Conservation (phyloP, 352 stramenopile genomes). For the Phytophthora uliginosa region DNA sequence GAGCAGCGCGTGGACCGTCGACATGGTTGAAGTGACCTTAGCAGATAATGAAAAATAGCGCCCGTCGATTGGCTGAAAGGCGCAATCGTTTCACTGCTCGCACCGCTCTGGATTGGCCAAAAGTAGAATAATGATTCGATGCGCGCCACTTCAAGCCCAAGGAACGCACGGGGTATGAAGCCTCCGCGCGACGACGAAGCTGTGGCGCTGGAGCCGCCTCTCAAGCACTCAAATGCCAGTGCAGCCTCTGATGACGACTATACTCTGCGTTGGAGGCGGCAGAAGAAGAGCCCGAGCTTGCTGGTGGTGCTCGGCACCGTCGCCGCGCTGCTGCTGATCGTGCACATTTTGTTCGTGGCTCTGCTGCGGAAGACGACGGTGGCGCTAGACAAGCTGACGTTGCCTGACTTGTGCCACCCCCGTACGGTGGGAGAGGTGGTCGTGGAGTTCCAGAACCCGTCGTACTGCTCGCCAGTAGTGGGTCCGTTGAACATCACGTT, state of each 20-base stretch:
- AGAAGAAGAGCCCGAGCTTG: constrained; percentile 25
- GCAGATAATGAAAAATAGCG: not conserved
- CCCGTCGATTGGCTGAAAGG: not conserved
- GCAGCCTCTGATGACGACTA: constrained; percentile 1
- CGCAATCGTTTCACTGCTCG: constrained; percentile 4
- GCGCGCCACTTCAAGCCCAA: constrained; percentile 23
- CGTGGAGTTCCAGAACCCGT: constrained; percentile 79
- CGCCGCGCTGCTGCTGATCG: constrained; percentile 47
- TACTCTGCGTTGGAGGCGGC: not conserved
- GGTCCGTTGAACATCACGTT: constrained; percentile 67
- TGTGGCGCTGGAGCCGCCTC: constrained; percentile 36
- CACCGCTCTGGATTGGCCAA: constrained; percentile 10
- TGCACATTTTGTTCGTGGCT: constrained; percentile 75
- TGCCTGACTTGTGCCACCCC: constrained; percentile 79
- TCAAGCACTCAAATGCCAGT: constrained; percentile 3
- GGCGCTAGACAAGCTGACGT: constrained; percentile 60
- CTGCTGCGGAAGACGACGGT: constrained; percentile 72
- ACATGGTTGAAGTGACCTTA: constrained; percentile 48
- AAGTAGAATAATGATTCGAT: constrained; percentile 2
- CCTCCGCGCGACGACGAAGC: constrained; percentile 2
- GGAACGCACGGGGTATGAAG: constrained; percentile 4
- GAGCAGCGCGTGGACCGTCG: constrained; percentile 56
- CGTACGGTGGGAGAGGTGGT: constrained; percentile 59
- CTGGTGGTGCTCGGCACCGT: constrained; percentile 35
- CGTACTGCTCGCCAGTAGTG: constrained; percentile 75